Percentiles rank a stretch among this genome's conserved stretches.
phyloP scores from a whole-genome alignment of 768 basidiomycete species.

The Polyporus arcularius region DNA sequence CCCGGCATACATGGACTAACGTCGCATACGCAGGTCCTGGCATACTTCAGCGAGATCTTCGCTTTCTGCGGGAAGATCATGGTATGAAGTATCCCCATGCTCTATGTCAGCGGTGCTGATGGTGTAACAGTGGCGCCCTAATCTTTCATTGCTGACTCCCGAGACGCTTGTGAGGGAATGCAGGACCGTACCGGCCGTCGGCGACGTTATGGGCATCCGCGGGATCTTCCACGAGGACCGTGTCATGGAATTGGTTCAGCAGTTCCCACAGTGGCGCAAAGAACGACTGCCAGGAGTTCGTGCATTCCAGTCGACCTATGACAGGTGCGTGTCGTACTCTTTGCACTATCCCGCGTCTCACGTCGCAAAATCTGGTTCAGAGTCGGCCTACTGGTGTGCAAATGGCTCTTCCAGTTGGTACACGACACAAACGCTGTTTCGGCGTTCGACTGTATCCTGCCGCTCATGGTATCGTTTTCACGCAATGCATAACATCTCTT shows the following conservation, averaged over 20 bases:
- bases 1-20: neutral
- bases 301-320: slow-evolving; percentile 86
- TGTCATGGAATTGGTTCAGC: slow-evolving; percentile 59
- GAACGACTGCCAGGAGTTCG: slow-evolving; percentile 73
- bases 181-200: slow-evolving; percentile 49
- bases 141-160: slow-evolving; percentile 58
- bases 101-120: too few relatives aligned
- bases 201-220: slow-evolving; percentile 77
- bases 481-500: neutral
- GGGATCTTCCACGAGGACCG: slow-evolving; percentile 61
- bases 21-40: slow-evolving; percentile 54
- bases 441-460: slow-evolving; percentile 79
- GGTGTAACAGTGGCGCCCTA: slow-evolving; percentile 57
- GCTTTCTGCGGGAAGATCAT: slow-evolving; percentile 73
- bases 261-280: slow-evolving; percentile 69
- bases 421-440: slow-evolving; percentile 78
- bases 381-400: slow-evolving; percentile 67
- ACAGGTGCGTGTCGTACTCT: slow-evolving; percentile 49
- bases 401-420: slow-evolving; percentile 74
- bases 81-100: slow-evolving; percentile 36
- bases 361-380: slow-evolving; percentile 32
- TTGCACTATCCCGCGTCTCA: neutral
- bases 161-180: slow-evolving; percentile 73
- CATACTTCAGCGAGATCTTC: slow-evolving; percentile 74
- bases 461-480: slow-evolving; percentile 61